A percentile compares a stretch with the other conserved stretches of the same genome.
Evolutionary conservation across 2,329 filamentous ascomycete genomes (phyloP).

Genomic region (Fusarium compactum): DNA sequence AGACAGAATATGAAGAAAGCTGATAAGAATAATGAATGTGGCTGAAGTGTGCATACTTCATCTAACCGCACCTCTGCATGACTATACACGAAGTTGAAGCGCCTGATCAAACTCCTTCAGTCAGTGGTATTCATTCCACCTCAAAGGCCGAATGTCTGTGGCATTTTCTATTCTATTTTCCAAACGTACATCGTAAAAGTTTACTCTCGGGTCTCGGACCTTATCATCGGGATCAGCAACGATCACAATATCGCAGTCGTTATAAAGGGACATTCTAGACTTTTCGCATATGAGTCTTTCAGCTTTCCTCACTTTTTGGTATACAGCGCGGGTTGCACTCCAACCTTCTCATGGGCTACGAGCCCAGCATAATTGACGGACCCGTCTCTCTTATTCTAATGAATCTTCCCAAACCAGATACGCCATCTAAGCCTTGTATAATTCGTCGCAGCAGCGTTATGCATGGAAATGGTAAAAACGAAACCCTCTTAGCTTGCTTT

Average conservation of each 20-base stretch:
- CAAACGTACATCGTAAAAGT: not conserved
- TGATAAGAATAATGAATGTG: not conserved
- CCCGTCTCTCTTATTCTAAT: not conserved
- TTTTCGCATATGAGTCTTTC: not conserved
- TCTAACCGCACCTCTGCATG: not conserved
- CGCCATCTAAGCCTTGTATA: constrained; percentile 19
- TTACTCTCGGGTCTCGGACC: not conserved
- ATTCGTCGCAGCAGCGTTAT: not conserved
- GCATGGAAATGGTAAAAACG: not conserved
- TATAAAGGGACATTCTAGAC: not conserved
- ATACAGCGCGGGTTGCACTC: not conserved
- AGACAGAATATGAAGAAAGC: not conserved
- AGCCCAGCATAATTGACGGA: not conserved
- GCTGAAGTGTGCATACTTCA: not conserved
- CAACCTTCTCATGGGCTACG: not conserved
- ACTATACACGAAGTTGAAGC: not conserved
- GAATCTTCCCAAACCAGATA: not conserved
- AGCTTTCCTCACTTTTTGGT: not conserved
- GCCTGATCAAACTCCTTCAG: not conserved
- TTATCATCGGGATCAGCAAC: not conserved
- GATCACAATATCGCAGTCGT: not conserved
- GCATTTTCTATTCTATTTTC: not conserved
- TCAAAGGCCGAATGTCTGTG: not conserved
- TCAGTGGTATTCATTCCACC: not conserved
- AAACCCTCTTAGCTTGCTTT: constrained; percentile 35